These are phyloP conservation scores for Periglandula ipomoeae DNA, from an alignment of 2,329 filamentous ascomycete species.

Conservation along the genomic window DNA sequence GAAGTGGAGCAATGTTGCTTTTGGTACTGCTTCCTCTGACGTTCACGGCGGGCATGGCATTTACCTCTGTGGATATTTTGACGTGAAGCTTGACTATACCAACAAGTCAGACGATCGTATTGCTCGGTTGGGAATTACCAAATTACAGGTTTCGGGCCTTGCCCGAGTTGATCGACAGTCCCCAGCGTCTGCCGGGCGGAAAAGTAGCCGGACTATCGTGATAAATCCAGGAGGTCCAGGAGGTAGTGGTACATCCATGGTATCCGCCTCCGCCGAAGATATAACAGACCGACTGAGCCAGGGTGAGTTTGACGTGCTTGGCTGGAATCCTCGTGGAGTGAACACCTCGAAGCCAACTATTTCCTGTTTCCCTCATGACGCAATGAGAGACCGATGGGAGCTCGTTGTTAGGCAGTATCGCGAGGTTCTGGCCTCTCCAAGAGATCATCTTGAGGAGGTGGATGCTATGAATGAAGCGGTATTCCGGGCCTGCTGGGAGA, in stretches of 20 bases:
- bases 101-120: conserved; percentile 34
- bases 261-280: conserved; percentile 27
- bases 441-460: conserved; percentile 29
- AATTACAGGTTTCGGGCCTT: conserved; percentile 38
- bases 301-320: conserved; percentile 36
- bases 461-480: conserved; percentile 38
- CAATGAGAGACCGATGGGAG: conserved; percentile 37
- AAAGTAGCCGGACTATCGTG: conserved; percentile 39
- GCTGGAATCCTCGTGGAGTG: conserved; percentile 47
- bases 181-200: conserved; percentile 19
- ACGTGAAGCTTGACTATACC: conserved; percentile 38
- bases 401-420: conserved; percentile 29
- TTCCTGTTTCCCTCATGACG: conserved; percentile 36
- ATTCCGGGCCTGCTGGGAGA: conserved; percentile 33
- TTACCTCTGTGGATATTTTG: conserved; percentile 38
- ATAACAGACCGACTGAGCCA: conserved; percentile 32
- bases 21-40: no score
- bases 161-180: conserved; percentile 14
- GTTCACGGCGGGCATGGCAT: conserved; percentile 24
- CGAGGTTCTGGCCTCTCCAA: conserved; percentile 24
- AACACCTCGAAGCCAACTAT: conserved; percentile 36
- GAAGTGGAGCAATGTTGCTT: conserved; percentile 38
- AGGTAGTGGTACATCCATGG: conserved; percentile 34
- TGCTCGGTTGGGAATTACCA: conserved; percentile 37
- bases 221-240: conserved; percentile 43